Evolutionary conservation across 495 filamentous ascomycete genomes (phyloP).

Genomic region (Apodospora peruviana): DNA sequence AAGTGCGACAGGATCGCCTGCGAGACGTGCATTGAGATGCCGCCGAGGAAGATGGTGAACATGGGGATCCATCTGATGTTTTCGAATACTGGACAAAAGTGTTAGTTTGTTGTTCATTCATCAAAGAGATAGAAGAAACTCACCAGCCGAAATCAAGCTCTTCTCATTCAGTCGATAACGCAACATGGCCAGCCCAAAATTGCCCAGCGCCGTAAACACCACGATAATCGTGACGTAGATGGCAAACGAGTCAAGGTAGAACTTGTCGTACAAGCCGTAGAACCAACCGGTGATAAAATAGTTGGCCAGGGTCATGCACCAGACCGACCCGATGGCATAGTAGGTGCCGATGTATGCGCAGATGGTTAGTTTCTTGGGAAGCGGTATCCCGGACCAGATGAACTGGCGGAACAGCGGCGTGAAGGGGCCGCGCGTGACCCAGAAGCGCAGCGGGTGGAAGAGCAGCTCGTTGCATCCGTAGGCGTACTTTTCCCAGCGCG

Average conservation of each 20-base stretch:
- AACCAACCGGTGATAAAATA: constrained; percentile 62
- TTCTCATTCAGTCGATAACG: constrained; percentile 47
- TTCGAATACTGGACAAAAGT: constrained; percentile 38
- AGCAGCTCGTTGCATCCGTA: constrained; percentile 69
- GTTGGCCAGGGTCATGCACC: constrained; percentile 59
- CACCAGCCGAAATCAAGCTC: constrained; percentile 28
- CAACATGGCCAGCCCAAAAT: constrained; percentile 47
- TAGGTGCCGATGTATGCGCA: constrained; percentile 72
- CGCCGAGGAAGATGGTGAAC: constrained; percentile 57
- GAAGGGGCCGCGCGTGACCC: constrained; percentile 53
- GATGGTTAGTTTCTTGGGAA: constrained; percentile 65
- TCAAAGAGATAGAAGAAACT: constrained; percentile 10
- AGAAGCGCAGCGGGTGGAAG: constrained; percentile 46
- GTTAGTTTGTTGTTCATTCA: background rate
- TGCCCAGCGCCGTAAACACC: constrained; percentile 52
- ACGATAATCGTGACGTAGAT: constrained; percentile 53
- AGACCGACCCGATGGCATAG: constrained; percentile 64
- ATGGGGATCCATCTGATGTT: constrained; percentile 62
- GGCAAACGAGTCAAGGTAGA: constrained; percentile 57
- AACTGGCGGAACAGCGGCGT: constrained; percentile 61
- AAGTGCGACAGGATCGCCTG: constrained; percentile 57
- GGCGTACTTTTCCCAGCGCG: constrained; percentile 74
- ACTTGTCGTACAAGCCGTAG: constrained; percentile 52
- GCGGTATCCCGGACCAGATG: constrained; percentile 46
- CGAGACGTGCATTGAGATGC: constrained; percentile 58